A percentile compares a stretch with the other conserved stretches of the same genome.
Evolutionary conservation across 228 moss, liverwort and hornwort genomes (phyloP).

Genomic region (Sphagnum fallax): DNA sequence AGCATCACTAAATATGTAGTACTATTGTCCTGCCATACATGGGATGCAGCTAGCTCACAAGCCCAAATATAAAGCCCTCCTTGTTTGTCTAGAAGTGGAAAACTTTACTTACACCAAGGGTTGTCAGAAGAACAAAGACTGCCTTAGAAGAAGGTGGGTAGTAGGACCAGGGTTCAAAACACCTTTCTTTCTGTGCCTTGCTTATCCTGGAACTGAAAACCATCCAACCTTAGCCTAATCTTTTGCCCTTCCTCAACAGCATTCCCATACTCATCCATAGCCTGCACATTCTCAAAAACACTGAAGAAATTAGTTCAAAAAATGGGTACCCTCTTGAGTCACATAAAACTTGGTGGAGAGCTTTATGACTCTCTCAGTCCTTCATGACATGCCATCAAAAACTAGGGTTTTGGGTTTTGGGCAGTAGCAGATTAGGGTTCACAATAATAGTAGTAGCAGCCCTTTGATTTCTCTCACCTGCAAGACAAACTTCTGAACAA

Average conservation of each 20-base stretch:
- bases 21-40: too few relatives aligned
- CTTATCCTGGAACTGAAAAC: constrained; percentile 41
- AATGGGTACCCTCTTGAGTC: not conserved
- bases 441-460: too few relatives aligned
- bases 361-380: not conserved
- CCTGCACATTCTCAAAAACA: constrained; percentile 17
- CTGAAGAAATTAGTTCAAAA: not conserved
- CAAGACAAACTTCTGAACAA: constrained; percentile 30
- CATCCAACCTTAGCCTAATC: constrained; percentile 30
- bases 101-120: not conserved
- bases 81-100: too few relatives aligned
- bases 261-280: constrained; percentile 48
- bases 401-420: not conserved
- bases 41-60: too few relatives aligned
- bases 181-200: constrained; percentile 22
- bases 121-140: not conserved
- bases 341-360: not conserved
- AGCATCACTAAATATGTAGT: not conserved
- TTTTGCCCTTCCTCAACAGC: constrained; percentile 40
- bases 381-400: not conserved
- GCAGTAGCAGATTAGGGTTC: not conserved
- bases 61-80: too few relatives aligned
- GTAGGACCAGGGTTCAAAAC: not conserved
- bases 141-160: not conserved
- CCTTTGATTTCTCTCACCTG: constrained; percentile 29